Percentiles rank a stretch among this genome's conserved stretches.
Evolutionary conservation across 768 basidiomycete species (phyloP).

Genomic region (Kwoniella heveanensis): DNA sequence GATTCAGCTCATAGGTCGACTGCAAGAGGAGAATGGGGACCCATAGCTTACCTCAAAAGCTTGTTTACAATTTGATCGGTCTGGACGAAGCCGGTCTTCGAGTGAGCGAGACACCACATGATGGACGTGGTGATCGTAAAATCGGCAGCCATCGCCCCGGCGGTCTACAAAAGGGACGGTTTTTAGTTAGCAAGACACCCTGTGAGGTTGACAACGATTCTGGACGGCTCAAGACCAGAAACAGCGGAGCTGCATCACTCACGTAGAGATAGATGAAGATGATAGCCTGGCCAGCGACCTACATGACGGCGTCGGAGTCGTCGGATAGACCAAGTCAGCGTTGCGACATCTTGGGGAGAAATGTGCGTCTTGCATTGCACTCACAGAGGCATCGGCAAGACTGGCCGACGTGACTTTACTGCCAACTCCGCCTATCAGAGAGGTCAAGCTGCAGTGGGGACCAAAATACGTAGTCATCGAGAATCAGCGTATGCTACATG

Average conservation of each 20-base stretch:
- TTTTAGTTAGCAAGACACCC: too few species aligned
- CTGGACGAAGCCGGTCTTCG: constrained; percentile 8
- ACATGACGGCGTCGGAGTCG: not conserved
- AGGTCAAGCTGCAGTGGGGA: not conserved
- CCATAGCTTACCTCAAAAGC: constrained; percentile 2
- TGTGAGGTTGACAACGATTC: too few species aligned
- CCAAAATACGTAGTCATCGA: too few species aligned
- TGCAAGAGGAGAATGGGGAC: not conserved
- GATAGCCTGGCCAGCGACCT: not conserved
- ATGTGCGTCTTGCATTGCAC: not conserved
- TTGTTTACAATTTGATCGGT: constrained; percentile 13
- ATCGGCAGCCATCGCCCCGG: constrained; percentile 18
- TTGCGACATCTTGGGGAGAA: too few species aligned
- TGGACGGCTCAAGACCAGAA: too few species aligned
- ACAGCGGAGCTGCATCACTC: too few species aligned
- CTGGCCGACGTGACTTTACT: constrained; percentile 10
- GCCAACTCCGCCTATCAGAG: constrained; percentile 8
- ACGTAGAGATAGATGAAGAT: constrained; percentile 11
- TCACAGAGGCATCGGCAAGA: not conserved
- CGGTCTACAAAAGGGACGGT: not conserved
- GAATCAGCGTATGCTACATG: too few species aligned
- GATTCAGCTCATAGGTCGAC: not conserved
- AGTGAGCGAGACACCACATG: constrained; percentile 1
- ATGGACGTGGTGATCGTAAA: constrained; percentile 6
- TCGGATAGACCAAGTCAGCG: too few species aligned